Base-by-base conservation (phyloP, 2,329 filamentous ascomycete species). In the Penicillium sp. region DNA sequence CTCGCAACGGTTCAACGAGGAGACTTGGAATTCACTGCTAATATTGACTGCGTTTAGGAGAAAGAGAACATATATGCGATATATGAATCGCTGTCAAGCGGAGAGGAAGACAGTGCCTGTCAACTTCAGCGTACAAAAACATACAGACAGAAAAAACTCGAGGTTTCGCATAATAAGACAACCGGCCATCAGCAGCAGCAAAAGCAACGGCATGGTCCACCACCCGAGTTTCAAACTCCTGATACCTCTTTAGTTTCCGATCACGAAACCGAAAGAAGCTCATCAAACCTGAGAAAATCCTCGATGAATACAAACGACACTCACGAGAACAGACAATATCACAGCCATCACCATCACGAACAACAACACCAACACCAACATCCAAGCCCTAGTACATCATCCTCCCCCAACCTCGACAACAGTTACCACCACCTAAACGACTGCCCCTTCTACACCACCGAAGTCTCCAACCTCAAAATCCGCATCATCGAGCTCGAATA, bases 401-500 rank as follows among this genome's bases (percentile, higher is more conserved):
- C 33, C 21, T 51, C 30, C 21, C 48, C 30, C 16, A 52, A 33
- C 1, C 20, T 18, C 1, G 14, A 20, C 20, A 48, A 11, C 24
- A 26, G 11, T 5, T 18, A 42, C 20, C 47, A 51, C 16, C 47
- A 38, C 38, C 38, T 50, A 7, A 23, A 30, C 14, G 46, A 59
- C 9, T 51, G 52, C 35, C 14, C 38, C 11, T 57, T 49, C 11
- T 28, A 54, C 26, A 35, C 20, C 23, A 52, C n/a, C 42, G 60
- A 60, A 47, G 23, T 55, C 5, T 52, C 52, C 12, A 51, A 47
- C 5, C 43, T 59, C 7, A 55, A 55, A 16, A 20, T 54, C n/a
- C 60, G 62, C 35, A 59, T 63, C 28, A 60, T 60, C 26, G 49
- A 60, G 16, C 60, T 79, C 50, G 71, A 70, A 47, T 66, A 67